Base-by-base conservation (phyloP, 2,329 filamentous ascomycete species). In the Endothia cerciana region DNA sequence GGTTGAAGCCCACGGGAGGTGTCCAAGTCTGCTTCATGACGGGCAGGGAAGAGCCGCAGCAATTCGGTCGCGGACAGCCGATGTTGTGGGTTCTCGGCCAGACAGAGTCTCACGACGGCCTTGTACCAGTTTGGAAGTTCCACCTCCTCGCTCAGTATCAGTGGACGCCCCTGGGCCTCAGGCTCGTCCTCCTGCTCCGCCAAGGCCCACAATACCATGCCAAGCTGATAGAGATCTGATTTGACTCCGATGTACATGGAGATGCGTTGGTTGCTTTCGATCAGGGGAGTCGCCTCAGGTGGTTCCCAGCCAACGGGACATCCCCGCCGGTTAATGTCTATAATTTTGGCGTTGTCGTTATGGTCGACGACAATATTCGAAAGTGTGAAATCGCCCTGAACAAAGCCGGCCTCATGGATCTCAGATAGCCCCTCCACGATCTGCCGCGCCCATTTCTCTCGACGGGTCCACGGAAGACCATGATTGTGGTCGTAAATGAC, bases 161-260 rank as follows among this genome's bases (percentile, higher is more conserved):
- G 78, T 0, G 94, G 94, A 25, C 92, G 86, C 51, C 85, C 85
- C 67, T 91, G 89, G 25, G 87, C 84, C 75, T 98, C 95, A 1
- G 95, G 95, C 73, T 98, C 94, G 73, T 98, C 94, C 64, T 94
- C 87, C 70, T 94, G 87, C 74, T 90, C 91, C 1, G 93, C 94
- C 56, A 99, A 80, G 28, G 92, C 93, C 93, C 94, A 99, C 2
- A 99, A 81, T 1, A 97, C 93, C 95, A 99, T 99, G 5, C 95
- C 95, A 5, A 98, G 85, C 77, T 99, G 95, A 73, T 91, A 99
- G 1, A 99, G 82, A 77, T 99, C 95, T 0, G 94, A 97, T 78
- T 99, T 99, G 75, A 97, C 93, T 15, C 95, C 94, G 74, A 99
- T 98, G 74, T 97, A 97, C 90, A 98, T 97, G 56, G 92, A 91